Evolutionary conservation across 1,139 yeast genomes (phyloP).

Genomic region (Taphrina wiesneri): DNA sequence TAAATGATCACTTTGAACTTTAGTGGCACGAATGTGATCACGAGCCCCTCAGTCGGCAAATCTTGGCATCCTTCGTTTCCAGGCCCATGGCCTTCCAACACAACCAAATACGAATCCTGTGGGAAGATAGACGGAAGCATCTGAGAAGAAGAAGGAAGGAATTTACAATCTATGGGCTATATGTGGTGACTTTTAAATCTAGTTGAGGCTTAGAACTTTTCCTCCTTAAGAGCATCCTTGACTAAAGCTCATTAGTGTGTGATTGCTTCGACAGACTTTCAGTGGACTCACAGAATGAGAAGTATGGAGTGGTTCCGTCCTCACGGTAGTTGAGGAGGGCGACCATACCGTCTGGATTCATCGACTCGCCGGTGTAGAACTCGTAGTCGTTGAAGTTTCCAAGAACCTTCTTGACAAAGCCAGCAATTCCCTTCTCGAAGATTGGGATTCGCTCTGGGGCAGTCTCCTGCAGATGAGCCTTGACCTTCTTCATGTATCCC

Average conservation of each 20-base stretch:
- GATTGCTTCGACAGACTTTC: not conserved
- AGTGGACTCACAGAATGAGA: constrained; percentile 84
- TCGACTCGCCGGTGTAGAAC: constrained; percentile 98
- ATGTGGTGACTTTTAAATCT: not conserved
- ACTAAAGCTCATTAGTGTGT: not conserved
- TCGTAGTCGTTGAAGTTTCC: constrained; percentile 98
- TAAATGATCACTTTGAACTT: too few species aligned
- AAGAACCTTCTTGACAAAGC: constrained; percentile 92
- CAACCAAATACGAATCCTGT: too few species aligned
- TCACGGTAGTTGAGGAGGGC: constrained; percentile 99
- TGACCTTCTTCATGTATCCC: constrained; percentile 86
- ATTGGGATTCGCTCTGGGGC: constrained; percentile 81
- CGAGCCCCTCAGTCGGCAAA: too few species aligned
- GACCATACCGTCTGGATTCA: constrained; percentile 87
- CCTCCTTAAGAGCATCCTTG: constrained; percentile 35
- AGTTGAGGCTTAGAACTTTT: constrained; percentile 13
- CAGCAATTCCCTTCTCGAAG: constrained; percentile 95
- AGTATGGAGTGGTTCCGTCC: constrained; percentile 97
- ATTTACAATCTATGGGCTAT: constrained; percentile 9
- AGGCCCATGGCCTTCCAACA: too few species aligned
- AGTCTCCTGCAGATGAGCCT: constrained; percentile 72
- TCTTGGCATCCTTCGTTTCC: too few species aligned
- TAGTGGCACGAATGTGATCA: too few species aligned
- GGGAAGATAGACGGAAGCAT: not conserved
- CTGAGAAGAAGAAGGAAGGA: not conserved